A percentile compares a stretch with the other conserved stretches of the same genome.
These are phyloP conservation scores for Cucumis cinereus DNA, from an alignment of 306 rosid species.

Conservation along the genomic window DNA sequence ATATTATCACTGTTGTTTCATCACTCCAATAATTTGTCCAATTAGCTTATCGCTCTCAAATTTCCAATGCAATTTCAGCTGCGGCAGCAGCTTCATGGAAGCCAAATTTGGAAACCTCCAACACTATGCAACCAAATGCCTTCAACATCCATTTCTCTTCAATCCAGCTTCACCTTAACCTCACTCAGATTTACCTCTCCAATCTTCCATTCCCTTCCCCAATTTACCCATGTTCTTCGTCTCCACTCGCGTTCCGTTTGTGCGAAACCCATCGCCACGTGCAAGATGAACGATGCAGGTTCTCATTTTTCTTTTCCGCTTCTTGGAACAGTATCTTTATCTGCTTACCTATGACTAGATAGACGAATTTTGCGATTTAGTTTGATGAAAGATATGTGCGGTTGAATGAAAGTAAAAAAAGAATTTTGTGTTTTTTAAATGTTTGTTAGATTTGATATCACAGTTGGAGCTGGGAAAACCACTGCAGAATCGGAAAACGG, in stretches of 20 bases:
- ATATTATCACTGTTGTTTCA: too few relatives aligned
- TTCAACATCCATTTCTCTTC: constrained; percentile 13
- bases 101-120: constrained; percentile 15
- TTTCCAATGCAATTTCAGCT: constrained; percentile 21
- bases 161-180: constrained; percentile 10
- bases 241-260: constrained; percentile 7
- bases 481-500: constrained; percentile 30
- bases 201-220: neutral
- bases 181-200: neutral
- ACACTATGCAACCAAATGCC: constrained; percentile 10
- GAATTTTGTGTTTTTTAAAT: neutral
- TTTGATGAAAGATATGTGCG: neutral
- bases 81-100: constrained; percentile 13
- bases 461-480: constrained; percentile 63
- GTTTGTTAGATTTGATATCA: constrained; percentile 52
- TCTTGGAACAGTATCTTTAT: neutral
- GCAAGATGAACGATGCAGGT: constrained; percentile 59
- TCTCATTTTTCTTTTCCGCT: neutral
- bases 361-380: neutral
- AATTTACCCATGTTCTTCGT: constrained; percentile 2
- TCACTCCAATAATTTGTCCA: too few relatives aligned
- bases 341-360: neutral
- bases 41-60: neutral
- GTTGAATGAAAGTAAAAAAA: neutral
- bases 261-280: constrained; percentile 13